Evolutionary conservation across 2,329 filamentous ascomycete genomes (phyloP), one percentile per base, ranked within the genome.

Genomic region (Hymenoscyphus occultus): DNA sequence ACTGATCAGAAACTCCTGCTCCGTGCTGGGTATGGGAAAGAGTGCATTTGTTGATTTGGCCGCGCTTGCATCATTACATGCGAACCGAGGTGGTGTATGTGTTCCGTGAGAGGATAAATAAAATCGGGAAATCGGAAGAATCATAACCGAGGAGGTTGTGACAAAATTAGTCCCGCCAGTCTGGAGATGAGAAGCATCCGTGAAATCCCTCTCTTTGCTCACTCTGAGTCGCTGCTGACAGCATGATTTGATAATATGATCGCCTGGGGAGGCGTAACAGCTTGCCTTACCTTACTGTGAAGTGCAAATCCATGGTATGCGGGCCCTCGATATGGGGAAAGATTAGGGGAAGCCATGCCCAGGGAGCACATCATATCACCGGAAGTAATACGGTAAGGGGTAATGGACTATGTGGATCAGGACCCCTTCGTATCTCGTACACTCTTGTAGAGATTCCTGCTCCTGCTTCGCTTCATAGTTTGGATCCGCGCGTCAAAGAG

Each of bases 401-500:
- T 19, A n/a, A 51, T 22, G n/a, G 45, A 12, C 45, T 12, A 51
- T 2, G 45, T 51, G 45, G 19, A n/a, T 22, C 45, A 51, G 45
- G 14, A 51, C 45, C 45, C 10, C 45, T 35, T 35, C 45, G 3
- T 3, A 12, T n/a, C 22, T 22, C 22, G n/a, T 19, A 19, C 22
- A 51, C 22, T 51, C 19, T n/a, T 51, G 19, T 51, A 51, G 19
- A 22, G 19, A 51, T 22, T 19, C 45, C 45, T 19, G 19, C 22
- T 28, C 7, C 45, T 35, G 19, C 45, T 51, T 22, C 35, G 45
- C n/a, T 51, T 51, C 45, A 28, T 35, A 16, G 28, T 57, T 57
- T 57, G 54, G 54, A 57, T 57, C 54, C 28, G 32, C 54, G 54
- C 32, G 54, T 22, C 45, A 57, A 57, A 57, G 54, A 57, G 16